Evolutionary conservation across 2,329 filamentous ascomycete species (phyloP), one percentile per base, ranked within the genome.

Genomic region (Alternaria postmessia): DNA sequence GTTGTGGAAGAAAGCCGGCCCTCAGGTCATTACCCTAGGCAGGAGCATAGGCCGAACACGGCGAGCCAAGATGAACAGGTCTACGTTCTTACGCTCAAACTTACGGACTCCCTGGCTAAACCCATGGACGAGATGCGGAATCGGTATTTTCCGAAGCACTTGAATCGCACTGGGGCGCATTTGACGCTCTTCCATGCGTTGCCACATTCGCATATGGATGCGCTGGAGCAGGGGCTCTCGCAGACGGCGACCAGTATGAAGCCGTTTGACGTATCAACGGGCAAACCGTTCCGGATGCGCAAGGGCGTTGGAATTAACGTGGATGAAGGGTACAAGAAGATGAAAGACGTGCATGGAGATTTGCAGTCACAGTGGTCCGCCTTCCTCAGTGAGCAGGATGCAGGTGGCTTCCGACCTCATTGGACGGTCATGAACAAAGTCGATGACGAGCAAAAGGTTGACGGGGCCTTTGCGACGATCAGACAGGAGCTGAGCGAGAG

Each of bases 361-460:
- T 65, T 83, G 32, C 71, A 74, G 58, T 61, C 64, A 8, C 65
- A 68, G 14, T 83, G 81, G 81, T 53, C 68, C 30, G 57, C 69
- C 4, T 81, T 76, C 24, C 63, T 83, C 12, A 82, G 79, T 39
- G 74, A 78, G 59, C 81, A 82, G 66, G 81, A 83, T 63, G 69
- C 69, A n/a, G 75, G 75, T 3, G 76, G 74, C 0, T 79, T 77
- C 66, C 71, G 71, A 7, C 74, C 79, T 8, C 81, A 82, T 53
- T 83, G 81, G 73, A 83, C 81, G 11, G 74, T 82, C 16, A 82
- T 82, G 81, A 82, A 82, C 57, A 82, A 82, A 62, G 80, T 81
- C 3, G 75, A 80, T 39, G 78, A 81, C n/a, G 75, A 79, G 54
- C 63, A 67, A 14, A 75, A 74, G 44, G 78, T 82, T 0, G 59